These are phyloP conservation scores for Colletotrichum karsti DNA, from an alignment of 2,329 filamentous ascomycete genomes.

Conservation along the genomic window DNA sequence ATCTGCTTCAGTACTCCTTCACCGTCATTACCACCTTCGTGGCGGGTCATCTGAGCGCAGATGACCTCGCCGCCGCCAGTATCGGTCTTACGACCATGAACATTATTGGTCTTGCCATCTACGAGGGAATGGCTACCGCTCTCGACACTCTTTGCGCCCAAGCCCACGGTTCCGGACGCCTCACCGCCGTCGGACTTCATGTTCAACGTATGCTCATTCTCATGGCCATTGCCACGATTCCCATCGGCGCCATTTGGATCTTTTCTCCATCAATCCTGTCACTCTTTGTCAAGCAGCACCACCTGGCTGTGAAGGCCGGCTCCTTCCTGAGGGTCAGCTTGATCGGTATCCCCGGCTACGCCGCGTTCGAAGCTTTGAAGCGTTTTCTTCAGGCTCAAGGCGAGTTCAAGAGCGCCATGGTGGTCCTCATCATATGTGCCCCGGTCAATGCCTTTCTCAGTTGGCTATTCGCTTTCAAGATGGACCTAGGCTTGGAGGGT, in stretches of 20 bases:
- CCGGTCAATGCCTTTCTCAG: conserved; percentile 58
- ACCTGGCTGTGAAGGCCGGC: conserved; percentile 57
- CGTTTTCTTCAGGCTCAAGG: conserved; percentile 64
- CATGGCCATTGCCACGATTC: conserved; percentile 55
- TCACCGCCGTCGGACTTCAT: conserved; percentile 57
- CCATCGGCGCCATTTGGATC: conserved; percentile 58
- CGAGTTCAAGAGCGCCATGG: conserved; percentile 57
- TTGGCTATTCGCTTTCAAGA: conserved; percentile 54
- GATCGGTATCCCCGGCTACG: conserved; percentile 60
- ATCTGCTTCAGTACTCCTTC: conserved; percentile 59
- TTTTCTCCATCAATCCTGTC: conserved; percentile 54
- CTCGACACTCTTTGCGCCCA: conserved; percentile 61
- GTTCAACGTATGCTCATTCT: conserved; percentile 61
- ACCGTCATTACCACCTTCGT: conserved; percentile 60
- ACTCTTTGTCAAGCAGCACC: conserved; percentile 54
- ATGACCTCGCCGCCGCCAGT: conserved; percentile 60
- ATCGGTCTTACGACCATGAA: conserved; percentile 62
- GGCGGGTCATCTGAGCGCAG: conserved; percentile 59
- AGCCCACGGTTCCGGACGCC: conserved; percentile 58
- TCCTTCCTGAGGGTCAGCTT: conserved; percentile 57
- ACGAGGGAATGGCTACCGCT: conserved; percentile 59
- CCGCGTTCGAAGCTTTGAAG: conserved; percentile 62
- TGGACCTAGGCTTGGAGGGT: conserved; percentile 56
- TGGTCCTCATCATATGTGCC: conserved; percentile 54
- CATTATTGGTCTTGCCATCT: conserved; percentile 59